A percentile compares a stretch with the other conserved stretches of the same genome.
Evolutionary conservation across 2,329 filamentous ascomycete species (phyloP).

Genomic region (Diplodia intermedia): DNA sequence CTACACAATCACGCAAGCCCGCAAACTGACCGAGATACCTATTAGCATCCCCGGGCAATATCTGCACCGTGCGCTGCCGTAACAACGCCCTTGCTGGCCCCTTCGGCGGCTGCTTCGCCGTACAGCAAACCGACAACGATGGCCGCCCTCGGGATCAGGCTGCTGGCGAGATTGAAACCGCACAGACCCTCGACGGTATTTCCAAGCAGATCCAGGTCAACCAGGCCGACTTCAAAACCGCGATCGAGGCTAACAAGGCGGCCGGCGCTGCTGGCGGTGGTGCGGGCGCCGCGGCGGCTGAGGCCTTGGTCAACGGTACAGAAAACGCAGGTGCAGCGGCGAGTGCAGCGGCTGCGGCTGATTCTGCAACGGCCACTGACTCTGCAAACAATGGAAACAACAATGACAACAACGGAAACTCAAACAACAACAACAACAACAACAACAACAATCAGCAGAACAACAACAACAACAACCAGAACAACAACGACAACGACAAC

Average conservation of each 20-base stretch:
- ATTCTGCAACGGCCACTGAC: constrained; percentile 18
- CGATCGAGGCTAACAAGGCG: constrained; percentile 56
- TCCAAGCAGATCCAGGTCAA: constrained; percentile 59
- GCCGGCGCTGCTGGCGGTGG: constrained; percentile 47
- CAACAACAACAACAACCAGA: constrained; percentile 32
- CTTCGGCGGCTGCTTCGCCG: constrained; percentile 65
- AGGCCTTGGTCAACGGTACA: constrained; percentile 50
- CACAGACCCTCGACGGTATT: constrained; percentile 55
- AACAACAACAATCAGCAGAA: constrained; percentile 29
- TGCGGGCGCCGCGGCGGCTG: constrained; percentile 47
- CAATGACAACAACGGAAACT: constrained; percentile 34
- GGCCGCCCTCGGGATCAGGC: constrained; percentile 39
- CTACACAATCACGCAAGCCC: background rate
- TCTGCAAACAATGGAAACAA: constrained; percentile 33
- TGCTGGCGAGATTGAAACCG: constrained; percentile 54
- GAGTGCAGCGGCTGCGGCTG: constrained; percentile 33
- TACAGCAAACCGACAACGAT: constrained; percentile 60
- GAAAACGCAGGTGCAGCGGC: constrained; percentile 37
- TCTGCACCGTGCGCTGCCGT: constrained; percentile 66
- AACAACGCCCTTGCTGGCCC: constrained; percentile 65
- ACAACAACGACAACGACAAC: constrained; percentile 13
- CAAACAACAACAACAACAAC: constrained; percentile 33
- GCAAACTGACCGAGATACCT: background rate
- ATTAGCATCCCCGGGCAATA: constrained; percentile 57
- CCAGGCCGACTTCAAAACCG: constrained; percentile 57